These are phyloP conservation scores for Aspergillus japonicus DNA, from an alignment of 2,329 filamentous ascomycete species.

Conservation along the genomic window DNA sequence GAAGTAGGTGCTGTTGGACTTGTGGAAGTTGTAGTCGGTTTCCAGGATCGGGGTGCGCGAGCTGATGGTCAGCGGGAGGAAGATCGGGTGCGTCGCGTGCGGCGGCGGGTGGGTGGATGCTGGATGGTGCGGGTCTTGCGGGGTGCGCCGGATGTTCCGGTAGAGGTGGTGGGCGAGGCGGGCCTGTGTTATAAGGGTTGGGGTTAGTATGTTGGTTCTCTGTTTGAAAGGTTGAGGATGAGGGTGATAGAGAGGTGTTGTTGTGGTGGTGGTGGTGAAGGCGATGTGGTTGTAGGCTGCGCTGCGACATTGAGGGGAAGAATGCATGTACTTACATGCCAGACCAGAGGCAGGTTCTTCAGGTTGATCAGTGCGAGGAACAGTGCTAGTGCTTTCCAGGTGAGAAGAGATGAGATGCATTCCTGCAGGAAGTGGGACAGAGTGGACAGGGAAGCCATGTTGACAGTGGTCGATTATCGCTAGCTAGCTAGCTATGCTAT, in stretches of 20 bases:
- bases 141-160: conserved; percentile 54
- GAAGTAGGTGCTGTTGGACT: conserved; percentile 84
- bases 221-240: not conserved
- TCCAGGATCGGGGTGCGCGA: conserved; percentile 70
- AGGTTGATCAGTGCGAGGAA: conserved; percentile 39
- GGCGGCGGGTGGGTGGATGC: conserved; percentile 34
- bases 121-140: conserved; percentile 46
- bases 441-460: not conserved
- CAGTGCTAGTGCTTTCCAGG: conserved; percentile 38
- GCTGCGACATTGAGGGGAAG: not conserved
- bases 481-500: not conserved
- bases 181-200: conserved; percentile 41
- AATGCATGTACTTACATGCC: conserved; percentile 37
- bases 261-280: not conserved
- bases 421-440: conserved; percentile 19
- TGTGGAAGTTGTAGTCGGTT: conserved; percentile 84
- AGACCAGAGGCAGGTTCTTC: conserved; percentile 39
- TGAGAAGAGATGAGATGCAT: conserved; percentile 22
- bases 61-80: conserved; percentile 67
- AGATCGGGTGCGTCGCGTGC: conserved; percentile 60
- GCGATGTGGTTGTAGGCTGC: not conserved
- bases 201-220: not conserved
- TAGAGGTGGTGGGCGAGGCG: conserved; percentile 60
- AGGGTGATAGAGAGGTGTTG: not conserved
- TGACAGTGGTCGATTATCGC: not conserved